Base-by-base conservation (phyloP, 352 stramenopile genomes). In the Globisporangium sylvaticum region DNA sequence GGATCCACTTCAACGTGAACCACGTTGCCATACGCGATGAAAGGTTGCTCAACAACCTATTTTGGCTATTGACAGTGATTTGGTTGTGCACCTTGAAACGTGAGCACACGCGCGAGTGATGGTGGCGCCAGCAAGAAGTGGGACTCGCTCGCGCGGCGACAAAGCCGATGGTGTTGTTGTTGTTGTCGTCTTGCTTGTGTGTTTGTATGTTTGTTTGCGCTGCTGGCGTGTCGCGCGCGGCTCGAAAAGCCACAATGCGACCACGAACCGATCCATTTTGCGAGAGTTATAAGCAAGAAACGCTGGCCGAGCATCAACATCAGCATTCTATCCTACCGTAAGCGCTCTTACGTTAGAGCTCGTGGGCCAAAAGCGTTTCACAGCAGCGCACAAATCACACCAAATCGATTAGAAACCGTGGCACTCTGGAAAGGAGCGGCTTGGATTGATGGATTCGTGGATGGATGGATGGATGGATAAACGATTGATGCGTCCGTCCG, bases 371-470 rank as follows among this genome's bases (percentile, higher is more conserved):
- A 50, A 50, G 4, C 42, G 18, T 50, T 50, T 50, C 42, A 4
- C 42, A n/a, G 5, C 37, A 46, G 39, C 39, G 18, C 39, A n/a
- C 39, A 46, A 22, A 50, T 29, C 46, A 10, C 15, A 24, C 12
- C 12, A 60, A 46, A 61, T 65, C 59, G 59, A 65, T 65, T 65
- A 65, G 59, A 39, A 58, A 48, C 25, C 42, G 59, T 65, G 44
- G 59, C 39, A 65, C 31, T 27, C 20, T 27, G 39, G 27, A 65
- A 55, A 57, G 42, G 58, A 44, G 4, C 15, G 18, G 15, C 8
- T 60, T 32, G 50, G 55, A 22, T 20, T 15, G 34, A 62, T 48
- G 56, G 10, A 10, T 52, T 32, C 8, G 31, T 34, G 14, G 56
- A 22, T n/a, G 12, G n/a, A 18, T 18, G n/a, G 31, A 31, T 60